Evolutionary conservation across 2,329 filamentous ascomycete genomes (phyloP).

Genomic region (Zasmidium cellare): DNA sequence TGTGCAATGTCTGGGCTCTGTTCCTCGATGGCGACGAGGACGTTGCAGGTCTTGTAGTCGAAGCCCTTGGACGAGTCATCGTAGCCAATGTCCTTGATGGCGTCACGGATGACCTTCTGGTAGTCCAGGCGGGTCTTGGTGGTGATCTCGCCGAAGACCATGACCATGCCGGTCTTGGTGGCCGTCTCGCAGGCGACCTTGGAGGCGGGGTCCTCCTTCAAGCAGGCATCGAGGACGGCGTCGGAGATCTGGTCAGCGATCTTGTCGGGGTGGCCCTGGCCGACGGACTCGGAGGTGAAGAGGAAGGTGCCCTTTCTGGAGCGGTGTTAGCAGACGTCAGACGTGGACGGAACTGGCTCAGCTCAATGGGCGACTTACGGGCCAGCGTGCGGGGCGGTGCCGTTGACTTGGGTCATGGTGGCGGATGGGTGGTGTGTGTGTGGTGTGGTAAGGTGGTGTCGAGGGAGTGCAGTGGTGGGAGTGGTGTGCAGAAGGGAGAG

Average conservation of each 20-base stretch:
- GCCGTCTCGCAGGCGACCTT: slow-evolving; percentile 99
- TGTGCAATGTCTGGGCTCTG: slow-evolving; percentile 99
- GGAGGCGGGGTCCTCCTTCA: slow-evolving; percentile 91
- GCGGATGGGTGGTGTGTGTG: not conserved
- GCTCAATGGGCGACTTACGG: slow-evolving; percentile 5
- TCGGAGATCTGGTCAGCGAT: slow-evolving; percentile 87
- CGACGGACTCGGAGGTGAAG: slow-evolving; percentile 56
- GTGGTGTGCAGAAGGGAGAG: slow-evolving; percentile 7
- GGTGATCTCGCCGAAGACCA: slow-evolving; percentile 98
- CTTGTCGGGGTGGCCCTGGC: slow-evolving; percentile 40
- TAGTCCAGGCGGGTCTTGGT: slow-evolving; percentile 96
- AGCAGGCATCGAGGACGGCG: slow-evolving; percentile 96
- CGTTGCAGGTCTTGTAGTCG: slow-evolving; percentile 99
- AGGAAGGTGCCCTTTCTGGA: slow-evolving; percentile 26
- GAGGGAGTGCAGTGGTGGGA: slow-evolving; percentile 3
- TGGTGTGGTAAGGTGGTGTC: not conserved
- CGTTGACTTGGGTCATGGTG: not conserved
- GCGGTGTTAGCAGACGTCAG: slow-evolving; percentile 12
- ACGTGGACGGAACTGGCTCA: not conserved
- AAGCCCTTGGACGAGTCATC: slow-evolving; percentile 97
- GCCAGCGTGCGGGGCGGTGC: too few relatives aligned
- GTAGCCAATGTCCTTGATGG: slow-evolving; percentile 99
- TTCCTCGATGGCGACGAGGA: slow-evolving; percentile 98
- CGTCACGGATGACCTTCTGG: slow-evolving; percentile 91
- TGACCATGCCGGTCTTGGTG: slow-evolving; percentile 99